Percentiles rank a stretch among this genome's conserved stretches.
phyloP scores from a whole-genome alignment of 768 basidiomycete genomes.

The Hemileccinum rubropunctum region DNA sequence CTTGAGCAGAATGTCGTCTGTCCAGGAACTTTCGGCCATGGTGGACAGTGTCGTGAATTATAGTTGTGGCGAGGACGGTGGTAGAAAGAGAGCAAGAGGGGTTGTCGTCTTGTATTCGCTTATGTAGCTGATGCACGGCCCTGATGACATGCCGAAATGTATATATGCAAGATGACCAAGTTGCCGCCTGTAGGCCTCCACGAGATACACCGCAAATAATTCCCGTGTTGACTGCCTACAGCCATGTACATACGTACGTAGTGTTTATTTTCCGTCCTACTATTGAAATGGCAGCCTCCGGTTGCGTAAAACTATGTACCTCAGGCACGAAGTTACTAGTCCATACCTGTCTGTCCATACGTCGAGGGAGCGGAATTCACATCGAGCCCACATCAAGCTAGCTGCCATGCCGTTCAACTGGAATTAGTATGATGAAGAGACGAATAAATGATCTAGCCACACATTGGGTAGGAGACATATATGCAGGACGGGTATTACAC shows the following conservation, averaged over 20 bases:
- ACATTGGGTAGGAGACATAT: slow-evolving; percentile 19
- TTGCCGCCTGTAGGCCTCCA: too few relatives aligned
- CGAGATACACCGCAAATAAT: too few relatives aligned
- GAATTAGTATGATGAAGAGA: not conserved
- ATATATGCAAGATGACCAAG: too few relatives aligned
- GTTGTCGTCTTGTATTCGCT: slow-evolving; percentile 10
- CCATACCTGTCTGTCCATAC: too few relatives aligned
- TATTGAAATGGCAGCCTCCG: too few relatives aligned
- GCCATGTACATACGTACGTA: not conserved
- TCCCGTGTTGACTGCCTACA: not conserved
- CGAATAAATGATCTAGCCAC: slow-evolving; percentile 18
- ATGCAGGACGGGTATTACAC: slow-evolving; percentile 31
- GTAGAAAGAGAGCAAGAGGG: slow-evolving; percentile 19
- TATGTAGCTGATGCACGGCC: slow-evolving; percentile 30
- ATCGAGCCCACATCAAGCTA: too few relatives aligned
- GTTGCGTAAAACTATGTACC: too few relatives aligned
- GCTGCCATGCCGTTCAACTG: not conserved
- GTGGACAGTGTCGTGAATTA: slow-evolving; percentile 13
- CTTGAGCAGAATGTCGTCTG: slow-evolving; percentile 81
- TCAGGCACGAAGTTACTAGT: too few relatives aligned
- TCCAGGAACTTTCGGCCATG: slow-evolving; percentile 63
- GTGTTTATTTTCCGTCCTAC: not conserved
- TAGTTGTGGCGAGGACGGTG: not conserved
- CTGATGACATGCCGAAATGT: slow-evolving; percentile 27
- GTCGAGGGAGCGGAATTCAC: too few relatives aligned